These are phyloP conservation scores for Solanum arcanum DNA, from an alignment of 257 asterid species.

Conservation along the genomic window DNA sequence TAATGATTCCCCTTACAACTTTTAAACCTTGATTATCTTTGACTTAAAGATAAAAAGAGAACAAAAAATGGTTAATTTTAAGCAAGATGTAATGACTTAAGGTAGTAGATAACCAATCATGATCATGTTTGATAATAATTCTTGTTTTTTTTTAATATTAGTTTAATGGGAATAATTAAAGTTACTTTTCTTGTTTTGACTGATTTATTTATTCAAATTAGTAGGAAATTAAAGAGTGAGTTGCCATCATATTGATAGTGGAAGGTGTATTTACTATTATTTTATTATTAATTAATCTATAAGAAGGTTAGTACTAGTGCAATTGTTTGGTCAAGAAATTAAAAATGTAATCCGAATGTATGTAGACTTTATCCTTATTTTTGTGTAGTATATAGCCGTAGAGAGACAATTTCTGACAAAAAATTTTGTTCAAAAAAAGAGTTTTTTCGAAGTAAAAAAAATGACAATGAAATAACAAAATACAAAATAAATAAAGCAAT, in stretches of 20 bases:
- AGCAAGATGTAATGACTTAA: neutral
- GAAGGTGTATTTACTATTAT: neutral
- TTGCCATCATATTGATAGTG: neutral
- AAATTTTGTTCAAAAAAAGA: accelerated
- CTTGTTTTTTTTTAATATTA: neutral
- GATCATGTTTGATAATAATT: neutral
- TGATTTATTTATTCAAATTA: neutral
- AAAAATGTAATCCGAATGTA: neutral
- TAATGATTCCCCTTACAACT: conserved; percentile 19
- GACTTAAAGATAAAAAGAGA: conserved; percentile 17
- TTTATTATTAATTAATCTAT: neutral
- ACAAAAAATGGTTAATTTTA: neutral
- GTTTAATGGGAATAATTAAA: neutral
- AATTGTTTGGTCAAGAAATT: neutral
- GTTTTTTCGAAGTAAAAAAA: neutral
- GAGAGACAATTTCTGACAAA: neutral
- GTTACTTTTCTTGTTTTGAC: neutral
- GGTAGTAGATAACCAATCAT: neutral
- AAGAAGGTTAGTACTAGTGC: neutral
- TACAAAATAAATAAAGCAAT: neutral
- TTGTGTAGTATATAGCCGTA: too few species aligned
- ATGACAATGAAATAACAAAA: neutral
- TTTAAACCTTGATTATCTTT: conserved; percentile 23
- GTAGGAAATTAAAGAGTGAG: neutral
- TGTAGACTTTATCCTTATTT: neutral